Conservation (phyloP, 2,329 filamentous ascomycete genomes). For the Diplodia seriata region DNA sequence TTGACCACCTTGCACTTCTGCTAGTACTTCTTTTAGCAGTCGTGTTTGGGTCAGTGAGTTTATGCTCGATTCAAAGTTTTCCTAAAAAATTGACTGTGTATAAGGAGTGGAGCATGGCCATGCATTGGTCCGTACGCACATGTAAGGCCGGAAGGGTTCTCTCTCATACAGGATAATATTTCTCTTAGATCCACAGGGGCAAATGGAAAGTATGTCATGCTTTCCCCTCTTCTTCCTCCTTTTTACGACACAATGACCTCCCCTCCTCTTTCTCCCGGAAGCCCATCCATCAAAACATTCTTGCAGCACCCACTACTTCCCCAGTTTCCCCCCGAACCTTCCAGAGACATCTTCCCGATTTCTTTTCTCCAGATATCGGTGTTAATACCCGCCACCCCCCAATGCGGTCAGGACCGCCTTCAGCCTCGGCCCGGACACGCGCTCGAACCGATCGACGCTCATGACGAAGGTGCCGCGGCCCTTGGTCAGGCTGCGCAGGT, state of each 20-base stretch:
- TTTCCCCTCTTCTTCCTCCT: not conserved
- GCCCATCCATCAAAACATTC: too few species aligned
- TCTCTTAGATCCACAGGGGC: not conserved
- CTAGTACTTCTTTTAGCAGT: not conserved
- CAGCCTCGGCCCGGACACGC: slow-evolving; percentile 67
- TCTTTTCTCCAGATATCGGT: not conserved
- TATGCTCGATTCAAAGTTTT: not conserved
- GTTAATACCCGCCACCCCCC: slow-evolving; percentile 25
- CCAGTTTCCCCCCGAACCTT: not conserved
- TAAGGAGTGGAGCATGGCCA: not conserved
- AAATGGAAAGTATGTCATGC: not conserved
- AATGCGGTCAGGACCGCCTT: slow-evolving; percentile 57
- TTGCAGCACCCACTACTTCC: not conserved
- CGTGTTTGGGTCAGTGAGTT: not conserved
- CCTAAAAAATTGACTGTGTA: not conserved
- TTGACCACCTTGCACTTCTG: not conserved
- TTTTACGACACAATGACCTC: not conserved
- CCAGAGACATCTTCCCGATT: too few species aligned
- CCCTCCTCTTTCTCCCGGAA: too few species aligned
- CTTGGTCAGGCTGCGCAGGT: slow-evolving; percentile 85
- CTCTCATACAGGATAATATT: not conserved
- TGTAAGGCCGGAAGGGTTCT: too few species aligned
- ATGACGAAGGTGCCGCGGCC: slow-evolving; percentile 82
- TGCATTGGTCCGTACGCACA: not conserved
- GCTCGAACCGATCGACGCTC: slow-evolving; percentile 74